Evolutionary conservation across 352 stramenopile species (phyloP).

Genomic region (Pythium grandisporangium): DNA sequence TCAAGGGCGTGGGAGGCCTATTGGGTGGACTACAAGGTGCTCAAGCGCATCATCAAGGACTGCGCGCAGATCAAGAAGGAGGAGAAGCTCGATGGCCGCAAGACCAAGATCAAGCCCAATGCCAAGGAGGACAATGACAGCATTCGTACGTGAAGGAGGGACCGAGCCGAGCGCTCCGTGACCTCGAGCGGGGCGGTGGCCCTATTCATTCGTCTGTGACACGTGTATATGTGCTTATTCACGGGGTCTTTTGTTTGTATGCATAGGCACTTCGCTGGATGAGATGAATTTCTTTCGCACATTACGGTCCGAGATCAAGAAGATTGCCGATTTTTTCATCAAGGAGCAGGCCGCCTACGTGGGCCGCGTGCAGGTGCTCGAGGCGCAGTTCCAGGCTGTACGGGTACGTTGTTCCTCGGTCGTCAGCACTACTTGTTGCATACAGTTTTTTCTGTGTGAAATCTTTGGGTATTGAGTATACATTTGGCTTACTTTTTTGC

Average conservation of each 20-base stretch:
- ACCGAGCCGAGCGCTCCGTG: no score
- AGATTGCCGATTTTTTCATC: constrained; percentile 81
- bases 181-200: no score
- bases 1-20: constrained; percentile 58
- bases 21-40: constrained; percentile 86
- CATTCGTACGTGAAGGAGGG: constrained; percentile 46
- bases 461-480: no score
- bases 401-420: constrained; percentile 27
- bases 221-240: neutral
- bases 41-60: constrained; percentile 88
- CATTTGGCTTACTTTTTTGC: no score
- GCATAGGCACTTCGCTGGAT: constrained; percentile 64
- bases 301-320: constrained; percentile 76
- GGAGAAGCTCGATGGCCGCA: constrained; percentile 71
- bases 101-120: constrained; percentile 70
- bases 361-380: constrained; percentile 49
- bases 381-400: constrained; percentile 51
- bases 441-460: constrained; percentile 2
- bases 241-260: neutral
- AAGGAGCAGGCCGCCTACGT: constrained; percentile 73
- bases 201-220: no score
- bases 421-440: constrained; percentile 1
- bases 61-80: constrained; percentile 83
- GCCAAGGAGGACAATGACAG: constrained; percentile 83
- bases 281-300: constrained; percentile 87